phyloP scores from a whole-genome alignment of 2,329 filamentous ascomycete genomes.

The Drechslerella dactyloides region DNA sequence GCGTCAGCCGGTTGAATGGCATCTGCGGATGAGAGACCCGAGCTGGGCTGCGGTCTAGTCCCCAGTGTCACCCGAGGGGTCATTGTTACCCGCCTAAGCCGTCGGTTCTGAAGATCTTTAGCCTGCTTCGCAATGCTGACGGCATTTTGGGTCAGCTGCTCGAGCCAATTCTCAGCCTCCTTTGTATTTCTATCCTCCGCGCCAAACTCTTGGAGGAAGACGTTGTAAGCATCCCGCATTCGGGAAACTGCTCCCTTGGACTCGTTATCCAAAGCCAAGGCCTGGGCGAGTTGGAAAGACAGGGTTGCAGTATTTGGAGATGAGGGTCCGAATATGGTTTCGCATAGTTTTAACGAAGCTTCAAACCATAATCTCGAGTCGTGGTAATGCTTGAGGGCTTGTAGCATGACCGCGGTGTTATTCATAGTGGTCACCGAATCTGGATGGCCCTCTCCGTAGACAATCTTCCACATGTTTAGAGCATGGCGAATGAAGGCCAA shows the following conservation, averaged over 20 bases:
- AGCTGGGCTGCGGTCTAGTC: constrained; percentile 68
- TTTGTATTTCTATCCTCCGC: constrained; percentile 95
- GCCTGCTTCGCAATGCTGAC: constrained; percentile 93
- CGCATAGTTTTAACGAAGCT: constrained; percentile 84
- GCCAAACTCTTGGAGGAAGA: constrained; percentile 87
- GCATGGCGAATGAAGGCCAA: constrained; percentile 89
- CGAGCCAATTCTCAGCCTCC: constrained; percentile 94
- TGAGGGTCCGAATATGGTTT: constrained; percentile 84
- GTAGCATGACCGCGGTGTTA: constrained; percentile 98
- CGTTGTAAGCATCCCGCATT: constrained; percentile 96
- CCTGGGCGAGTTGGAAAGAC: constrained; percentile 95
- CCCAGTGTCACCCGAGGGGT: constrained; percentile 67
- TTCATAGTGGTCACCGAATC: constrained; percentile 99
- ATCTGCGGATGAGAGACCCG: constrained; percentile 64
- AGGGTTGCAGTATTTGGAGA: constrained; percentile 94
- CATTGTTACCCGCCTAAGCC: constrained; percentile 74
- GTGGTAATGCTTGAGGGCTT: constrained; percentile 90
- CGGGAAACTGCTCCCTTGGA: constrained; percentile 86
- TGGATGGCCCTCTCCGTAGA: constrained; percentile 90
- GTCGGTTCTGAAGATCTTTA: constrained; percentile 79
- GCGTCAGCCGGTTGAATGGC: constrained; percentile 58
- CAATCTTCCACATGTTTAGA: constrained; percentile 93
- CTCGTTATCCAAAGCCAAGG: constrained; percentile 92
- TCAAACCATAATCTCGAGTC: constrained; percentile 98
- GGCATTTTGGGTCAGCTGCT: constrained; percentile 93